A percentile compares a stretch with the other conserved stretches of the same genome.
These are phyloP conservation scores for Cryptococcus hybrid DNA, from an alignment of 1,284 basidiomycete species.

Conservation along the genomic window DNA sequence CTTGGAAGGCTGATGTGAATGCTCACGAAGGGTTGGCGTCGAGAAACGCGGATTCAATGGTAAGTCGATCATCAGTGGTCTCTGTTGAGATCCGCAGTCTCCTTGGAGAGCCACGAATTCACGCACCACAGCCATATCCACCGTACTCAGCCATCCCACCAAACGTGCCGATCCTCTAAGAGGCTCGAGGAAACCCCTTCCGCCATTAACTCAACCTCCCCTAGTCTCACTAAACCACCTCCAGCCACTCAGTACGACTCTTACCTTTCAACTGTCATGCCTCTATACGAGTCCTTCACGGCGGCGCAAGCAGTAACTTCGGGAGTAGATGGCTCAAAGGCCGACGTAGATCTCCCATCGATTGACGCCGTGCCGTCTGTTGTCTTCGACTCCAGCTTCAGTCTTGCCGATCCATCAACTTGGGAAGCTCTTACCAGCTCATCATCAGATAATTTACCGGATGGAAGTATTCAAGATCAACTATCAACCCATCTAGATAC, in stretches of 20 bases:
- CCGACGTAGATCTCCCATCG: conserved; percentile 58
- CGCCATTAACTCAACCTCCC: conserved; percentile 59
- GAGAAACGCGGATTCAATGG: conserved; percentile 48
- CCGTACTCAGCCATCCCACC: conserved; percentile 79
- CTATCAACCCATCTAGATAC: conserved; percentile 92
- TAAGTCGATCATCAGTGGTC: conserved; percentile 1
- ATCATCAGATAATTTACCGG: conserved; percentile 40
- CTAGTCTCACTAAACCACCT: conserved; percentile 62
- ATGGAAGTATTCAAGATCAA: conserved; percentile 76
- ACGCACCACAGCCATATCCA: conserved; percentile 59
- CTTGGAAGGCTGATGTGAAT: conserved; percentile 45
- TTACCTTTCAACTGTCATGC: conserved; percentile 69
- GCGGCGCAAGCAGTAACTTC: conserved; percentile 16
- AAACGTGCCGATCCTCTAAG: conserved; percentile 80
- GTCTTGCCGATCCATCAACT: conserved; percentile 78
- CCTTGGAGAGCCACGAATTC: not conserved
- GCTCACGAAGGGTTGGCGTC: conserved; percentile 32
- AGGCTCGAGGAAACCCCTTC: conserved; percentile 69
- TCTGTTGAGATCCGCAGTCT: not conserved
- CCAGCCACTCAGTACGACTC: conserved; percentile 65
- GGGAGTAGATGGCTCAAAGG: not conserved
- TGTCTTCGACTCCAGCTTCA: conserved; percentile 75
- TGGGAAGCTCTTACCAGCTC: conserved; percentile 68
- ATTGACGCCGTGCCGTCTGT: conserved; percentile 75
- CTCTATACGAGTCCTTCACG: conserved; percentile 66